Evolutionary conservation across 768 basidiomycete species (phyloP).

Genomic region (Tricholoma matsutake): DNA sequence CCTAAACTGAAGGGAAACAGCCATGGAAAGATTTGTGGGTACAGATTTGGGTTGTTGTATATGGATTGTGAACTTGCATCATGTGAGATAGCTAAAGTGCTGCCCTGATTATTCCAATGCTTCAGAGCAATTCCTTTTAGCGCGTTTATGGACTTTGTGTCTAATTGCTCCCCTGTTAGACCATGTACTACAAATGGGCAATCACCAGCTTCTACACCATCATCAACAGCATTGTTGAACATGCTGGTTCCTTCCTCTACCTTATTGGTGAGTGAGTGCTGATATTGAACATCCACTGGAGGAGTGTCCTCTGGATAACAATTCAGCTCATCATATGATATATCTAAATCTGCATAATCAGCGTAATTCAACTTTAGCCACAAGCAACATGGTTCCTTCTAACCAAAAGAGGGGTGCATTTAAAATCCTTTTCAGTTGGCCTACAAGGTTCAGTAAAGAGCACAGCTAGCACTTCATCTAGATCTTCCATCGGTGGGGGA

Average conservation of each 20-base stretch:
- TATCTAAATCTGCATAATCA: neutral
- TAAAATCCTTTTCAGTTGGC: conserved; percentile 26
- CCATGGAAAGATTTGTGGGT: neutral
- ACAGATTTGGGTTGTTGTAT: no score
- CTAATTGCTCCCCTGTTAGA: neutral
- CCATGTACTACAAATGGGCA: neutral
- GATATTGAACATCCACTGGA: no score
- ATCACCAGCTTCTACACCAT: no score
- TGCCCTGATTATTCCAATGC: neutral
- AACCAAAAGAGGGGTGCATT: neutral
- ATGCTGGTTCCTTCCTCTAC: neutral
- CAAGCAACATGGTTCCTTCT: conserved; percentile 1
- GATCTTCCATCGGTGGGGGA: conserved; percentile 13
- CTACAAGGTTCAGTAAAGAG: conserved; percentile 27
- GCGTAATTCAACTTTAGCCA: conserved; percentile 27
- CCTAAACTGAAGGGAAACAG: neutral
- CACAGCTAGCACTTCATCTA: conserved; percentile 30
- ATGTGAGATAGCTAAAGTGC: no score
- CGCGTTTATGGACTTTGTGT: neutral
- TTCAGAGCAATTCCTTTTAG: neutral
- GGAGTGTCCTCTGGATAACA: no score
- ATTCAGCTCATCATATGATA: no score
- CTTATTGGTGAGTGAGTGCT: no score
- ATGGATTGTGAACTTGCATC: neutral
- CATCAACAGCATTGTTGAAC: neutral